These are phyloP conservation scores for Colletotrichum euphorbiae DNA, from an alignment of 2,329 filamentous ascomycete genomes.

Conservation along the genomic window DNA sequence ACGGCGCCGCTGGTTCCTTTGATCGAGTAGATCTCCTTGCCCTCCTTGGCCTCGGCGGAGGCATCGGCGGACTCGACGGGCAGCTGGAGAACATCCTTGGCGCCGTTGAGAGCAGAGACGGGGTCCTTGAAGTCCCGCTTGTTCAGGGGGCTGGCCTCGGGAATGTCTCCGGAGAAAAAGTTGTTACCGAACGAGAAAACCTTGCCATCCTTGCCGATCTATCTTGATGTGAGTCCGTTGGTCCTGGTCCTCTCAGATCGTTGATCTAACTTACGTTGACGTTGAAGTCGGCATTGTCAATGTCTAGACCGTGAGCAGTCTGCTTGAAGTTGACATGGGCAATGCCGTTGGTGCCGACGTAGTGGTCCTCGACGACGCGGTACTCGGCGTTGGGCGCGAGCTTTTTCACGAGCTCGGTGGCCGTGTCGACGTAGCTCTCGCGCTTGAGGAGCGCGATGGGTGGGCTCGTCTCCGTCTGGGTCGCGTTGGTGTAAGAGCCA, in stretches of 20 bases:
- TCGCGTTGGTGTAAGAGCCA: slow-evolving; percentile 48
- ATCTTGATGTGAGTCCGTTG: slow-evolving; percentile 1
- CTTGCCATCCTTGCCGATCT: slow-evolving; percentile 59
- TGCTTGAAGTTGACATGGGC: slow-evolving; percentile 68
- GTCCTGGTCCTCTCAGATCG: background rate
- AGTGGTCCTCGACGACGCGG: slow-evolving; percentile 59
- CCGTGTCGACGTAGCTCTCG: slow-evolving; percentile 53
- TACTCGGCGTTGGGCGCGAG: slow-evolving; percentile 51
- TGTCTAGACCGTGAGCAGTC: slow-evolving; percentile 62
- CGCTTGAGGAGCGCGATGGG: slow-evolving; percentile 47
- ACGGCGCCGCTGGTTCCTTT: slow-evolving; percentile 58
- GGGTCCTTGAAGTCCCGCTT: slow-evolving; percentile 58
- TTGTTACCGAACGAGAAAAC: slow-evolving; percentile 66
- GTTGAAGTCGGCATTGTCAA: slow-evolving; percentile 67
- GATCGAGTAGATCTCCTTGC: slow-evolving; percentile 50
- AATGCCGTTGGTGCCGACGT: slow-evolving; percentile 62
- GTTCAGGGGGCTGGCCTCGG: slow-evolving; percentile 50
- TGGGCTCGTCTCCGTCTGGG: slow-evolving; percentile 42
- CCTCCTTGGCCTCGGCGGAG: slow-evolving; percentile 44
- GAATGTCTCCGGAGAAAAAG: slow-evolving; percentile 56
- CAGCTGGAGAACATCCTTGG: slow-evolving; percentile 49
- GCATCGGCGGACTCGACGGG: slow-evolving; percentile 46
- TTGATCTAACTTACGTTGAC: slow-evolving; percentile 59
- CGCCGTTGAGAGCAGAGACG: slow-evolving; percentile 56
- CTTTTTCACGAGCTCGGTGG: slow-evolving; percentile 52